Percentiles rank a stretch among this genome's conserved stretches.
Conservation (phyloP, 2,329 filamentous ascomycete genomes). For the Cadophora gregata region DNA sequence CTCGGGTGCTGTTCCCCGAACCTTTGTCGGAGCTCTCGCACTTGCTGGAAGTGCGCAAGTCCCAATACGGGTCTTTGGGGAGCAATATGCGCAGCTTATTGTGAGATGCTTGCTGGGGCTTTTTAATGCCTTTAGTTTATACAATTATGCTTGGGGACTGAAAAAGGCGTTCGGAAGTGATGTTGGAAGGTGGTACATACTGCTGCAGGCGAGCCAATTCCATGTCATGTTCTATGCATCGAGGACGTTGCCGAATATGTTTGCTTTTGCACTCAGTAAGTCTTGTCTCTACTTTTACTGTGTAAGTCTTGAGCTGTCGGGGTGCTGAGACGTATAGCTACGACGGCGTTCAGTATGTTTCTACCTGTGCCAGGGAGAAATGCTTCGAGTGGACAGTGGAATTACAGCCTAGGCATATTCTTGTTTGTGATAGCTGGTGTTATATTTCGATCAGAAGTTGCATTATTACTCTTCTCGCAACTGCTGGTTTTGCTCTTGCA, state of each 20-base stretch:
- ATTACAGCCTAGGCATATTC: constrained; percentile 69
- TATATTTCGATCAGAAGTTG: constrained; percentile 89
- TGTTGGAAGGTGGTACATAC: constrained; percentile 78
- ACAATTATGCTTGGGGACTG: constrained; percentile 69
- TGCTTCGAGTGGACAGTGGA: constrained; percentile 46
- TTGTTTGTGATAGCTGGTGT: constrained; percentile 81
- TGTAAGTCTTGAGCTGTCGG: neutral
- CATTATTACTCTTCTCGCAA: constrained; percentile 75
- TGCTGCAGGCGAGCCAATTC: constrained; percentile 84
- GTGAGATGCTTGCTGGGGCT: constrained; percentile 80
- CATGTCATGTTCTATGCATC: constrained; percentile 93
- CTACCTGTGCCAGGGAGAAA: constrained; percentile 50
- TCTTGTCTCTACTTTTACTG: constrained; percentile 31
- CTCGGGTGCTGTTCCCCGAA: constrained; percentile 88
- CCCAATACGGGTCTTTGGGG: constrained; percentile 61
- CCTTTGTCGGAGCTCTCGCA: constrained; percentile 82
- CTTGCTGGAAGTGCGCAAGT: constrained; percentile 77
- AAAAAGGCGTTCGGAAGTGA: constrained; percentile 69
- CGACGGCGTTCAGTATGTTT: constrained; percentile 58
- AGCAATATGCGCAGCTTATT: constrained; percentile 62
- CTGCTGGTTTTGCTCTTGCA: constrained; percentile 67
- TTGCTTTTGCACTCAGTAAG: constrained; percentile 86
- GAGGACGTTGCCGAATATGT: constrained; percentile 93
- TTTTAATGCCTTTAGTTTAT: constrained; percentile 73
- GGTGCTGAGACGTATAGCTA: constrained; percentile 56